Evolutionary conservation across 2,329 filamentous ascomycete genomes (phyloP), one percentile per base, ranked within the genome.

Genomic region (Trichoderma koningii): DNA sequence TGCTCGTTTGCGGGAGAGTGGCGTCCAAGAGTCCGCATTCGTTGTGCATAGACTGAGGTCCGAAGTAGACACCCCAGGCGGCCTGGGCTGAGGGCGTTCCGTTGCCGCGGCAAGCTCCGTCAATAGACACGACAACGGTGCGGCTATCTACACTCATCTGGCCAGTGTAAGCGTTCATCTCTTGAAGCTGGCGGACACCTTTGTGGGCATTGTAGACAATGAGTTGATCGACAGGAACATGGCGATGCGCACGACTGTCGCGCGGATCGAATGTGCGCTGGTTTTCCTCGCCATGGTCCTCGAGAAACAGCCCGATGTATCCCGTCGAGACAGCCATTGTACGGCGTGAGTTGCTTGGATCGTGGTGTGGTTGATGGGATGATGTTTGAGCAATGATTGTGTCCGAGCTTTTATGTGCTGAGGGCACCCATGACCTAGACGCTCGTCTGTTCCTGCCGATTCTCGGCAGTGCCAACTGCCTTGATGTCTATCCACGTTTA

Each of bases 21-120:
- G 26, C 17, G 9, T 9, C 50, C 38, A 63, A 15, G n/a, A 17
- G 12, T 3, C 61, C 68, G 17, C 38, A 47, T 5, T 55, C 50
- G 56, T 73, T 75, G 61, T 69, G 57, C 19, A 52, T 55, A 10
- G 71, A 74, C 17, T 63, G 38, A 7, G 68, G 68, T 3, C 72
- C 73, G 55, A 72, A 71, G 47, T 68, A 73, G 19, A 72, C 71
- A 21, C 66, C 69, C 70, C 71, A 74, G 12, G 69, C 41, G 0
- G 67, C 71, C 7, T 62, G 66, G 5, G 72, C 71, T 1, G 52
- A 52, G 0, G 61, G 67, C 6, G 50, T 69, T 3, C 72, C 72
- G 50, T 67, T 70, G 45, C 60, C 50, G 14, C 68, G 70, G 55
- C 70, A 72, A n/a, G 68, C 69, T 17, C 73, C 70, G 61, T 68